phyloP scores from a whole-genome alignment of 805 yeast species.

The Millerago galiae region DNA sequence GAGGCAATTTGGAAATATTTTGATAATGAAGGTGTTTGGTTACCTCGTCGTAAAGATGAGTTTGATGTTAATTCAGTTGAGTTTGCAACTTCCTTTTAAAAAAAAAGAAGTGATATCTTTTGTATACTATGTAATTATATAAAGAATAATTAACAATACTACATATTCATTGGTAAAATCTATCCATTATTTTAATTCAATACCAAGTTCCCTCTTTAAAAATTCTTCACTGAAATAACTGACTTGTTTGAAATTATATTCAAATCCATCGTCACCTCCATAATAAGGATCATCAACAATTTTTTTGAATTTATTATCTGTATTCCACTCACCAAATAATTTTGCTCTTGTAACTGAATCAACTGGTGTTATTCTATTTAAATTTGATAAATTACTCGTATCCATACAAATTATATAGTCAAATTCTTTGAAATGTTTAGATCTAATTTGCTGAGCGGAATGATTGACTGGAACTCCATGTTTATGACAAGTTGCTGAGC shows the following conservation, averaged over 20 bases:
- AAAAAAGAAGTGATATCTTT: neutral
- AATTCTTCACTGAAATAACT: slow-evolving; percentile 70
- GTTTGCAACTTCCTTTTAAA: slow-evolving; percentile 10
- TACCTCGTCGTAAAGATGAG: slow-evolving; percentile 53
- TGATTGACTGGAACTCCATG: slow-evolving; percentile 76
- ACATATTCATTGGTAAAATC: neutral
- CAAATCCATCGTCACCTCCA: slow-evolving; percentile 82
- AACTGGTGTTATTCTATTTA: slow-evolving; percentile 48
- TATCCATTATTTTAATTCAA: neutral
- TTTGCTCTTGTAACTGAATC: slow-evolving; percentile 40
- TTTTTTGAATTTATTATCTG: slow-evolving; percentile 39
- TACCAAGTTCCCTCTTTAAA: slow-evolving; percentile 39
- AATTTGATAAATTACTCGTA: slow-evolving; percentile 46
- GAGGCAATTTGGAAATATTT: slow-evolving; percentile 67
- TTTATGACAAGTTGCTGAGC: slow-evolving; percentile 56
- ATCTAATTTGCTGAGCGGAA: slow-evolving; percentile 59
- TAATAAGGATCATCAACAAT: slow-evolving; percentile 90
- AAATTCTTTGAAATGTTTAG: slow-evolving; percentile 46
- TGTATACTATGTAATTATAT: neutral
- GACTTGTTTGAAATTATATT: slow-evolving; percentile 69
- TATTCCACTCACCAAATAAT: slow-evolving; percentile 79
- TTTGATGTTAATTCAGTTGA: slow-evolving; percentile 34
- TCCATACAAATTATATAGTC: slow-evolving; percentile 74
- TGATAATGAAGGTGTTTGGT: slow-evolving; percentile 71
- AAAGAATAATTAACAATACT: neutral